These are phyloP conservation scores for Marvania coccoides DNA, from an alignment of 139 green algal genomes.

Conservation along the genomic window DNA sequence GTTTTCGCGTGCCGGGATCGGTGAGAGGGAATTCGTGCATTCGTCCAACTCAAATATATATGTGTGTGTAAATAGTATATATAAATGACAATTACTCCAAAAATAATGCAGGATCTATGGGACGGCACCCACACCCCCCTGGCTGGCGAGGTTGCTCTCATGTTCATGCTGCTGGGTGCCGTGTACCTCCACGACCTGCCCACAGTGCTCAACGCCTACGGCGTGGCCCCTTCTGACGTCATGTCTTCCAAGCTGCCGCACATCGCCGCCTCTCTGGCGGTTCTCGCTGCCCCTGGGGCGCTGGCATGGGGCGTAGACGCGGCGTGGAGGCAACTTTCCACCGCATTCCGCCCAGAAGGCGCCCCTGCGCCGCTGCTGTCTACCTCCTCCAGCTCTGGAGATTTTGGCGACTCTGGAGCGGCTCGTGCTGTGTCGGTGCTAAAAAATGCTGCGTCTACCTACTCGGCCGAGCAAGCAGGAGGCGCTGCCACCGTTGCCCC, in stretches of 20 bases:
- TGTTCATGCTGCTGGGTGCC: slow-evolving; percentile 67
- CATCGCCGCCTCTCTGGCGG: slow-evolving; percentile 22
- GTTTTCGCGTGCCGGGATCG: slow-evolving; percentile 45
- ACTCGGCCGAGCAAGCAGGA: not conserved
- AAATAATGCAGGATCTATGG: too few species aligned
- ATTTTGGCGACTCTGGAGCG: not conserved
- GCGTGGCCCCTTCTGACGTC: not conserved
- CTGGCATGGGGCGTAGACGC: slow-evolving; percentile 34
- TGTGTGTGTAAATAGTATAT: too few species aligned
- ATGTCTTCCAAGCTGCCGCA: slow-evolving; percentile 12
- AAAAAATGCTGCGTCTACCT: not conserved
- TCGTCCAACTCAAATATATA: too few species aligned
- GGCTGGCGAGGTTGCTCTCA: slow-evolving; percentile 44
- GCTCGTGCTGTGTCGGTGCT: not conserved
- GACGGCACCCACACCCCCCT: slow-evolving; percentile 38
- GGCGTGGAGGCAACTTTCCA: not conserved
- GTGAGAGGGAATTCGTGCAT: too few species aligned
- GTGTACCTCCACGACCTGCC: slow-evolving; percentile 53
- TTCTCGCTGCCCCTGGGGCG: slow-evolving; percentile 37
- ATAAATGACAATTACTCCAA: too few species aligned
- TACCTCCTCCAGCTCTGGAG: not conserved
- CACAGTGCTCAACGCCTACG: slow-evolving; percentile 20
- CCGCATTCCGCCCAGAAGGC: not conserved
- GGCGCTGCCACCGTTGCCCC: not conserved
- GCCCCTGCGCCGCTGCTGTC: not conserved